Percentiles rank a stretch among this genome's conserved stretches.
Evolutionary conservation across 2,329 filamentous ascomycete genomes (phyloP).

Genomic region (Thielaviopsis musarum): DNA sequence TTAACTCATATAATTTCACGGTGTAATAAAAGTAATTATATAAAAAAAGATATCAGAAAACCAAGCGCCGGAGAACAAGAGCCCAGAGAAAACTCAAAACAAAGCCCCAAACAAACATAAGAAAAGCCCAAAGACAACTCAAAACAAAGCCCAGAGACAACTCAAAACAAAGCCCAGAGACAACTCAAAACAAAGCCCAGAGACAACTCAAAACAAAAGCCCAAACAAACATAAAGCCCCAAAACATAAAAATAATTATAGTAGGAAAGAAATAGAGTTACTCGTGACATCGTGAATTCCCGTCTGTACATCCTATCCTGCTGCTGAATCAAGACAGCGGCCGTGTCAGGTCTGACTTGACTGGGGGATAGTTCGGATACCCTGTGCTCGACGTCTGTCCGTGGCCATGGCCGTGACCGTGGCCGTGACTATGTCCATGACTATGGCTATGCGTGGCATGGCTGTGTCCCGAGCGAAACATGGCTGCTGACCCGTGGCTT

Average conservation of each 20-base stretch:
- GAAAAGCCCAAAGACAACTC: too few species aligned
- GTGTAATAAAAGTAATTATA: too few species aligned
- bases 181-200: too few species aligned
- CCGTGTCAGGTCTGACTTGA: neutral
- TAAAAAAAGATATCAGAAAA: too few species aligned
- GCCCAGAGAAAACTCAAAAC: too few species aligned
- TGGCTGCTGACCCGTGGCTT: neutral
- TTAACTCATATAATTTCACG: too few species aligned
- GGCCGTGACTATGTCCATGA: neutral
- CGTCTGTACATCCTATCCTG: neutral
- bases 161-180: too few species aligned
- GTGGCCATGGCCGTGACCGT: neutral
- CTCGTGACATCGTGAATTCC: slow-evolving; percentile 11
- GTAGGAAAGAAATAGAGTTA: slow-evolving; percentile 11
- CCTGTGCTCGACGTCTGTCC: neutral
- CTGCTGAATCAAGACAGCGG: neutral
- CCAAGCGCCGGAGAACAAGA: too few species aligned
- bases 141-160: too few species aligned
- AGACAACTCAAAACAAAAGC: neutral
- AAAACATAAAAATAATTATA: too few species aligned
- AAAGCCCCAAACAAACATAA: too few species aligned
- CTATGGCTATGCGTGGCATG: neutral
- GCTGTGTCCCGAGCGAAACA: neutral
- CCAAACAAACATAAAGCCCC: neutral
- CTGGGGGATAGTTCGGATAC: neutral